These are phyloP conservation scores for Linderina pennispora DNA, from an alignment of 192 early-diverging fungal species.

Conservation along the genomic window DNA sequence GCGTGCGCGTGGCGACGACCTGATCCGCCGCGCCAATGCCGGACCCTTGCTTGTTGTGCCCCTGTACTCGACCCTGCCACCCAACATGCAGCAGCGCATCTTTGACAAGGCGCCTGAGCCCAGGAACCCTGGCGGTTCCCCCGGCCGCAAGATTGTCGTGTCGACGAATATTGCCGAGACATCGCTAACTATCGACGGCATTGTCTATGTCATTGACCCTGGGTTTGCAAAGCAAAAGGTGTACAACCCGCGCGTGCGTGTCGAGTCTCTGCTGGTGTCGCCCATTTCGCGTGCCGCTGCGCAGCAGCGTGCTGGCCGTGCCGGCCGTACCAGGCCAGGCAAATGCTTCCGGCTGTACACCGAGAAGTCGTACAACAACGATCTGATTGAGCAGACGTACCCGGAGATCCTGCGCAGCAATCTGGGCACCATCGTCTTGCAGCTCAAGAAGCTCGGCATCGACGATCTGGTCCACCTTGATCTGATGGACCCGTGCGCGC, in stretches of 20 bases:
- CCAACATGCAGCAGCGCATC: slow-evolving; percentile 85
- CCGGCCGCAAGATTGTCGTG: slow-evolving; percentile 94
- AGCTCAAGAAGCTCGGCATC: slow-evolving; percentile 95
- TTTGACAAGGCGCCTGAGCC: slow-evolving; percentile 88
- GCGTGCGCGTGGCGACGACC: slow-evolving; percentile 64
- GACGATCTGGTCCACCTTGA: slow-evolving; percentile 98
- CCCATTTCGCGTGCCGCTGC: slow-evolving; percentile 95
- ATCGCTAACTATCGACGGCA: slow-evolving; percentile 96
- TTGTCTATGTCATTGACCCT: slow-evolving; percentile 98
- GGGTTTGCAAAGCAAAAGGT: slow-evolving; percentile 99
- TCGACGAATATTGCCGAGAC: slow-evolving; percentile 99
- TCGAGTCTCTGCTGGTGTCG: slow-evolving; percentile 90
- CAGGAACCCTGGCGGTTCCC: slow-evolving; percentile 64
- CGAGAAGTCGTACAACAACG: slow-evolving; percentile 89
- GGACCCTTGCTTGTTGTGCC: slow-evolving; percentile 86
- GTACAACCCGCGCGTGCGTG: slow-evolving; percentile 95
- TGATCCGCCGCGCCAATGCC: slow-evolving; percentile 52
- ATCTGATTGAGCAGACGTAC: slow-evolving; percentile 95
- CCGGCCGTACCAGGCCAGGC: slow-evolving; percentile 94
- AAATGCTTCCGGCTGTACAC: slow-evolving; percentile 99
- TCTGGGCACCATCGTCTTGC: slow-evolving; percentile 91
- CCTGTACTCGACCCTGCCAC: slow-evolving; percentile 90
- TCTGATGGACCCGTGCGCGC: slow-evolving; percentile 99
- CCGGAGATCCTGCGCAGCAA: slow-evolving; percentile 98
- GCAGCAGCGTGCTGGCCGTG: slow-evolving; percentile 96